A percentile compares a stretch with the other conserved stretches of the same genome.
Evolutionary conservation across 345 rosid genomes (phyloP).

Genomic region (Linum trigynum): DNA sequence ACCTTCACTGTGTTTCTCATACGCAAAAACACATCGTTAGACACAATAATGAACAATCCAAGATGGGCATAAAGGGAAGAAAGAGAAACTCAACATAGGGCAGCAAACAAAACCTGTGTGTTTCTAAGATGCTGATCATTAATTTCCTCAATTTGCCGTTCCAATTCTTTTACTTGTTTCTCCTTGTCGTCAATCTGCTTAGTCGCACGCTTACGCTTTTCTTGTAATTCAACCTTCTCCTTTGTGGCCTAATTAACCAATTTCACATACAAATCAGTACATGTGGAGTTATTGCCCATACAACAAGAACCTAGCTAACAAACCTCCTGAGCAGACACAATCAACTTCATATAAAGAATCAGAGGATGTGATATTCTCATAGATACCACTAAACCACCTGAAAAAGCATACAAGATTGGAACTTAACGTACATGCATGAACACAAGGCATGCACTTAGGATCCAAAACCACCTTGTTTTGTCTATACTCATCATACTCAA

Average conservation of each 20-base stretch:
- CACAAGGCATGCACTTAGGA: not conserved
- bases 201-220: slow-evolving; percentile 35
- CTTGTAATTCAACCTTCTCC: slow-evolving; percentile 47
- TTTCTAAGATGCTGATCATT: slow-evolving; percentile 56
- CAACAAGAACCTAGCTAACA: not conserved
- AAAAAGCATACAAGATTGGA: not conserved
- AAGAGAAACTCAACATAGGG: not conserved
- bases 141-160: slow-evolving; percentile 59
- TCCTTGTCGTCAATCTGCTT: slow-evolving; percentile 32
- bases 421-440: not conserved
- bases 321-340: not conserved
- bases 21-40: not conserved
- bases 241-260: slow-evolving; percentile 48
- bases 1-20: not conserved
- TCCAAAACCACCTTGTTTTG: not conserved
- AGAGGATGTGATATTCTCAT: too few relatives aligned
- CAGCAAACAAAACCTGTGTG: slow-evolving; percentile 58
- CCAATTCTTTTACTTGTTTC: slow-evolving; percentile 40
- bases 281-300: not conserved
- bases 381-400: too few relatives aligned
- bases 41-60: not conserved
- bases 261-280: not conserved
- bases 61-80: not conserved
- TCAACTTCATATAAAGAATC: too few relatives aligned
- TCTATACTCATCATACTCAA: not conserved